A percentile compares a stretch with the other conserved stretches of the same genome.
phyloP scores from a whole-genome alignment of 1,139 yeast species.

The Taphrina confusa region DNA sequence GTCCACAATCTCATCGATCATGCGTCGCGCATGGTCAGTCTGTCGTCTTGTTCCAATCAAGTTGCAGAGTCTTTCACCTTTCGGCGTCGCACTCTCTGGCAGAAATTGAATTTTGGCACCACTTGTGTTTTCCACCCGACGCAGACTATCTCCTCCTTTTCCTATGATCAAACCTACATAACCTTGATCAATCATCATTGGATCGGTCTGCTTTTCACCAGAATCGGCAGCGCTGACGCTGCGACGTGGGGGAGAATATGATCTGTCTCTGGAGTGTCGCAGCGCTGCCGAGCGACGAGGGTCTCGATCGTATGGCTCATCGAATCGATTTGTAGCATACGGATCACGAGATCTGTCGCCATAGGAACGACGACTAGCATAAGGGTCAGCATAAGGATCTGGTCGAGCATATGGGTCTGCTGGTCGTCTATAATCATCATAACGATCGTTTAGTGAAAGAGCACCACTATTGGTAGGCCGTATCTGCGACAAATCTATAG shows the following conservation, averaged over 20 bases:
- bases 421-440: slow-evolving; percentile 19
- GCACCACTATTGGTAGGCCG: slow-evolving; percentile 24
- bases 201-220: slow-evolving; percentile 33
- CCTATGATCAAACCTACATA: slow-evolving; percentile 42
- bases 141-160: slow-evolving; percentile 42
- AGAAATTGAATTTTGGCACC: slow-evolving; percentile 41
- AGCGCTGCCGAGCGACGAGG: slow-evolving; percentile 18
- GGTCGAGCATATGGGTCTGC: slow-evolving; percentile 23
- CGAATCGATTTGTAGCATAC: slow-evolving; percentile 12
- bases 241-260: slow-evolving; percentile 28
- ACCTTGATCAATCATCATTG: slow-evolving; percentile 40
- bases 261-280: slow-evolving; percentile 21
- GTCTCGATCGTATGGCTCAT: slow-evolving; percentile 26
- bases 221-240: slow-evolving; percentile 21
- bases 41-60: slow-evolving; percentile 40
- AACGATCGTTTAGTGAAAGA: slow-evolving; percentile 12
- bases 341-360: slow-evolving; percentile 26
- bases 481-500: slow-evolving; percentile 27
- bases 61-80: slow-evolving; percentile 41
- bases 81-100: slow-evolving; percentile 32
- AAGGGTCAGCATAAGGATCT: slow-evolving; percentile 14
- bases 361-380: slow-evolving; percentile 10
- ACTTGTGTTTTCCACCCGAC: slow-evolving; percentile 40
- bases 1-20: slow-evolving; percentile 40
- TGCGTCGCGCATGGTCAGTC: slow-evolving; percentile 38